Conservation (phyloP, 2,329 filamentous ascomycete genomes). For the Phialocephala sp. region DNA sequence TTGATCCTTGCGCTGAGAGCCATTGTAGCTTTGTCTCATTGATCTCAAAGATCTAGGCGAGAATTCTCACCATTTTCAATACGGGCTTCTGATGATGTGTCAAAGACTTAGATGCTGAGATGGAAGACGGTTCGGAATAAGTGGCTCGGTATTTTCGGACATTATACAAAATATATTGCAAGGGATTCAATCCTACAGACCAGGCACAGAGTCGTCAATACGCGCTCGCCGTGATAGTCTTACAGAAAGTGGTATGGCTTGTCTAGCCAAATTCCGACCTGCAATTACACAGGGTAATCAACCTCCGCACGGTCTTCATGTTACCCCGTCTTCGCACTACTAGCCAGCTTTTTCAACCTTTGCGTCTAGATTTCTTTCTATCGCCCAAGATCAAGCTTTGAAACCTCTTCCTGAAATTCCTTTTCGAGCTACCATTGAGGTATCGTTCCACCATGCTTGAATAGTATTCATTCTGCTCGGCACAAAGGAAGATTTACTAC, state of each 20-base stretch:
- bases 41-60: too few species aligned
- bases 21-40: too few species aligned
- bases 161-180: too few species aligned
- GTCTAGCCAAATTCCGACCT: neutral
- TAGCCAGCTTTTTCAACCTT: neutral
- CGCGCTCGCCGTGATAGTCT: neutral
- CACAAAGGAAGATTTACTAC: neutral
- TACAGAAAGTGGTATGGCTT: neutral
- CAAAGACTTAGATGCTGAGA: too few species aligned
- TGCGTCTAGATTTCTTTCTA: neutral
- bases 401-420: neutral
- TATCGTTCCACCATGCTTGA: neutral
- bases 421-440: neutral
- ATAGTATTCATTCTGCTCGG: neutral
- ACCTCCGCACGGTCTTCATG: neutral
- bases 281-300: neutral
- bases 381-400: neutral
- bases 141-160: too few species aligned
- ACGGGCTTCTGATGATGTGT: too few species aligned
- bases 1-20: constrained; percentile 30
- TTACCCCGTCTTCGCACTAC: neutral
- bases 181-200: too few species aligned
- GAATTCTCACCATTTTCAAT: too few species aligned
- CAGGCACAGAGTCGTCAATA: neutral
- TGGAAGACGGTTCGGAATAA: too few species aligned